Evolutionary conservation across 148 eudicot species (phyloP).

Genomic region (Heliosperma pusillum): DNA sequence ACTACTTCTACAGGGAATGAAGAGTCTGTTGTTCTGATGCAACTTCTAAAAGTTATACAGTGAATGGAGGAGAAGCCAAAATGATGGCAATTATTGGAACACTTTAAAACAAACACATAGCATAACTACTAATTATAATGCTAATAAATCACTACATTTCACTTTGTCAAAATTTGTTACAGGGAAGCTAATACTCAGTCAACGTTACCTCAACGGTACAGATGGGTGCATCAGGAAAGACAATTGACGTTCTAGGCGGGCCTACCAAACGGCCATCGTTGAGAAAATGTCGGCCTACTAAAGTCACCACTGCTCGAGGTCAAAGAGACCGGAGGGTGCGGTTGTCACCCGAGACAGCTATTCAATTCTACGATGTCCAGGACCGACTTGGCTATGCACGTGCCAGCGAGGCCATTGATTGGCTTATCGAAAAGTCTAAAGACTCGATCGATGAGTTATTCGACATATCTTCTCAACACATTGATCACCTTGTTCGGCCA

Average conservation of each 20-base stretch:
- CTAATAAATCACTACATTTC: not conserved
- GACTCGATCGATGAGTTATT: constrained; percentile 42
- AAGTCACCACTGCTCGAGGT: constrained; percentile 52
- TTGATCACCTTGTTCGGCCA: not conserved
- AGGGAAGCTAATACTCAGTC: not conserved
- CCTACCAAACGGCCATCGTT: constrained; percentile 26
- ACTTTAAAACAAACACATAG: not conserved
- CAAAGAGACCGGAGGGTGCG: constrained; percentile 51
- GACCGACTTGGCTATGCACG: constrained; percentile 64
- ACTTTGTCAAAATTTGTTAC: not conserved
- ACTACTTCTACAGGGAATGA: constrained; percentile 11
- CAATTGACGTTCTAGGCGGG: constrained; percentile 24
- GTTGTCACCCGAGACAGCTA: constrained; percentile 52
- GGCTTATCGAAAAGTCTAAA: constrained; percentile 61
- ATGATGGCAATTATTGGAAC: not conserved
- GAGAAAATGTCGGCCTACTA: constrained; percentile 42
- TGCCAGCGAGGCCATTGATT: constrained; percentile 57
- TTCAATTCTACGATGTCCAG: constrained; percentile 64
- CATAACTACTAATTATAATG: not conserved
- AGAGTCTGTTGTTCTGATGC: constrained; percentile 10
- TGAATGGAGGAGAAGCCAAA: not conserved
- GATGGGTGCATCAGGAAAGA: constrained; percentile 25
- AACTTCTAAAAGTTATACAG: constrained; percentile 11
- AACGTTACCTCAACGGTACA: not conserved
- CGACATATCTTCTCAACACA: constrained; percentile 14